A percentile compares a stretch with the other conserved stretches of the same genome.
These are phyloP conservation scores for Chlorophyllum brunneum DNA, from an alignment of 768 basidiomycete species.

Conservation along the genomic window DNA sequence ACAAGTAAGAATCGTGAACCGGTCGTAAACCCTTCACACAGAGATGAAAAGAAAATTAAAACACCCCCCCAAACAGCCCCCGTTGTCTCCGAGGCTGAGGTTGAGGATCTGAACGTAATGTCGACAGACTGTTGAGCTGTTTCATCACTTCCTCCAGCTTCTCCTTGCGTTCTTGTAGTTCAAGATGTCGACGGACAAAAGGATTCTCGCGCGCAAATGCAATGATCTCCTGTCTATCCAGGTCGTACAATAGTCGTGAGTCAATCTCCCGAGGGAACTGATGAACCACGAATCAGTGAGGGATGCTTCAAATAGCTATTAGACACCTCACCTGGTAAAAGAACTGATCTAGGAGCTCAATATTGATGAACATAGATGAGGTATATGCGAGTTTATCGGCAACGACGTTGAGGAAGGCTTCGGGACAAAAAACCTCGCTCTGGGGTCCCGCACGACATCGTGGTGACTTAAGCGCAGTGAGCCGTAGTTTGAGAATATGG, in stretches of 20 bases:
- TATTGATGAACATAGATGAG: slow-evolving; percentile 97
- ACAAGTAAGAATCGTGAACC: background rate
- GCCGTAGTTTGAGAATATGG: slow-evolving; percentile 78
- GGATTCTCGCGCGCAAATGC: slow-evolving; percentile 97
- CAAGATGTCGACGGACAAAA: slow-evolving; percentile 77
- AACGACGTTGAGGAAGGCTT: slow-evolving; percentile 94
- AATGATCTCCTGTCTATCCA: slow-evolving; percentile 86
- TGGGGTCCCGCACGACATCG: slow-evolving; percentile 87
- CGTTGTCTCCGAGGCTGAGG: slow-evolving; percentile 69
- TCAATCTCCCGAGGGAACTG: slow-evolving; percentile 99
- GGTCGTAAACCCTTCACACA: no score
- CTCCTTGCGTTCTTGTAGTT: slow-evolving; percentile 95
- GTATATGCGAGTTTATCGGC: slow-evolving; percentile 96
- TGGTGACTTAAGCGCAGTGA: slow-evolving; percentile 82
- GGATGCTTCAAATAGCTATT: background rate
- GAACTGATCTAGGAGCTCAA: slow-evolving; percentile 96
- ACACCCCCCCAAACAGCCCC: slow-evolving; percentile 76
- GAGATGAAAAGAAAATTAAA: slow-evolving; percentile 39
- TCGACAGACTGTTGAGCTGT: slow-evolving; percentile 88
- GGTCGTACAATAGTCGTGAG: slow-evolving; percentile 85
- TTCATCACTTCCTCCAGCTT: slow-evolving; percentile 98
- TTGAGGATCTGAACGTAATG: slow-evolving; percentile 79
- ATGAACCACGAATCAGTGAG: slow-evolving; percentile 1
- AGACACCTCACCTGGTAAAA: slow-evolving; percentile 85
- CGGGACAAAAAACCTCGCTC: slow-evolving; percentile 88